Base-by-base conservation (phyloP, 371 early-diverging fungal species). In the Rhizopus sp. region DNA sequence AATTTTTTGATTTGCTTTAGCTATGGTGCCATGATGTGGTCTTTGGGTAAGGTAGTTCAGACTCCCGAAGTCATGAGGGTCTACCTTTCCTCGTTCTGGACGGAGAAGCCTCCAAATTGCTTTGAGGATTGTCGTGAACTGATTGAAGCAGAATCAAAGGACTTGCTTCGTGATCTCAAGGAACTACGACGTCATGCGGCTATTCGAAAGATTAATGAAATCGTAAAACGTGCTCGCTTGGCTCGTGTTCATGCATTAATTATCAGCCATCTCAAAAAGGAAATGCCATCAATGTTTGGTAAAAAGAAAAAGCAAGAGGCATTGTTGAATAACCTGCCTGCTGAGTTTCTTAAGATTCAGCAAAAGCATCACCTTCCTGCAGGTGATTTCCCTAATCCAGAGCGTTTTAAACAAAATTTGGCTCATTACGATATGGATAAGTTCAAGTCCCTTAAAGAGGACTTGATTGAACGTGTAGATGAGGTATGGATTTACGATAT, bases 21-120 rank as follows among this genome's bases (percentile, higher is more conserved):
- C 0, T 90, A 92, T 58, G 94, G 94, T 42, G 94, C 94, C 7
- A 73, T 94, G 74, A 94, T 94, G 94, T 94, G 94, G 94, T 92
- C 94, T 13, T 78, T 94, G 15, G 94, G 95, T 57, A 92, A 90
- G 63, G 92, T 94, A 0, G 79, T 94, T 7, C 82, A 89, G 38
- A 90, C 93, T 2, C 95, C 94, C 15, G 94, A 94, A 67, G 95
- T 94, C 15, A 81, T 86, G 79, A 83, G 94, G 16, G 94, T 94
- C 30, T 94, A 86, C 57, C 61, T 93, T 48, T 87, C 89, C 1
- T 87, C 88, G 12, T 92, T 94, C 66, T 92, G 94, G 92, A 79
- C 84, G 6, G 82, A 84, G 54, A 82, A 87, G 55, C 88, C 91
- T 7, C 78, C 82, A 2, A 85, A 89, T 52, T 74, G 81, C 62